phyloP scores from a whole-genome alignment of 257 asterid genomes.

The Ligustrum vulgare region DNA sequence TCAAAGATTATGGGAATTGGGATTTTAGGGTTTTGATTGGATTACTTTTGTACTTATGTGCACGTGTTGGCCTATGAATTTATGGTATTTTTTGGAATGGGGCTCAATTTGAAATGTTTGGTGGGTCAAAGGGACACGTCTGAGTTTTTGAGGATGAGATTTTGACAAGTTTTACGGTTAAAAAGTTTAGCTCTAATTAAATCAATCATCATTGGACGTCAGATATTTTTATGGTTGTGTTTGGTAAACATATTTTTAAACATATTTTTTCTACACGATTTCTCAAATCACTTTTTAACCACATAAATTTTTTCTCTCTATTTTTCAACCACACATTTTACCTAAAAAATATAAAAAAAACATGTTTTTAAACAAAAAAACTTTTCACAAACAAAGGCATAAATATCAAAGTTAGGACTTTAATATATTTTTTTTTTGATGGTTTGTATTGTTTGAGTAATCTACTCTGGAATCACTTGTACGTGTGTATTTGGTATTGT shows the following conservation, averaged over 20 bases:
- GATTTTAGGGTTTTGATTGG: conserved; percentile 6
- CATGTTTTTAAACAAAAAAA: too few relatives aligned
- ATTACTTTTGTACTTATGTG: conserved; percentile 6
- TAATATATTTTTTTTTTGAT: background rate
- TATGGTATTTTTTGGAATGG: background rate
- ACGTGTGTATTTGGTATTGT: too few relatives aligned
- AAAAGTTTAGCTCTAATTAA: background rate
- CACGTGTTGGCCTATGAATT: conserved; percentile 28
- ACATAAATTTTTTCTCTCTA: too few relatives aligned
- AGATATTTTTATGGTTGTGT: background rate
- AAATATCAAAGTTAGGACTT: background rate
- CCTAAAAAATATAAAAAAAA: too few relatives aligned
- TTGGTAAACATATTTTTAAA: too few relatives aligned
- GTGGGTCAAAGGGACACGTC: conserved; percentile 35
- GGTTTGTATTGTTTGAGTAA: background rate
- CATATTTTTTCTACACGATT: too few relatives aligned
- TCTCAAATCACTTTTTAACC: too few relatives aligned
- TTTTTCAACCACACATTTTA: too few relatives aligned
- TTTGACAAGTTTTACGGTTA: conserved; percentile 20
- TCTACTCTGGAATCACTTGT: too few relatives aligned
- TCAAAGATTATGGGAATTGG: conserved; percentile 19
- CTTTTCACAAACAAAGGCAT: too few relatives aligned
- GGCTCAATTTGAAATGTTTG: conserved; percentile 21
- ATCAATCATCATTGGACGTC: background rate
- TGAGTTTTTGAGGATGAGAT: conserved; percentile 18